Conservation (phyloP, 495 filamentous ascomycete species). For the Cudoniella acicularis region DNA sequence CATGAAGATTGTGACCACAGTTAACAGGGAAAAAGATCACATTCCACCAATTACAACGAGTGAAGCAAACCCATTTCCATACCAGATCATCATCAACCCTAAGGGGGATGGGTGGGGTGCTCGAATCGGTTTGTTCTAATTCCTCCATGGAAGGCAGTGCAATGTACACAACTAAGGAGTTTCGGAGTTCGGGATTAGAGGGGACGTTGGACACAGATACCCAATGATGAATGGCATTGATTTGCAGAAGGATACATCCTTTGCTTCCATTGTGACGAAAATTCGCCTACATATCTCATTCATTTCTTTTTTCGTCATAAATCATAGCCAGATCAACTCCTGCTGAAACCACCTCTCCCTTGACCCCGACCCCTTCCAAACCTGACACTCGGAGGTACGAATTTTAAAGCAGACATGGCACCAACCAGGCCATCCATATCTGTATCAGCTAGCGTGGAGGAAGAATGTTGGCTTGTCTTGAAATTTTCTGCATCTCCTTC, state of each 20-base stretch:
- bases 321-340: slow-evolving; percentile 28
- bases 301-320: slow-evolving; percentile 7
- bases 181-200: slow-evolving; percentile 15
- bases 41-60: slow-evolving; percentile 95
- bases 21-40: slow-evolving; percentile 88
- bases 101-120: slow-evolving; percentile 73
- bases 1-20: slow-evolving; percentile 80
- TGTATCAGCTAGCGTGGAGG: slow-evolving; percentile 29
- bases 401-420: slow-evolving; percentile 79
- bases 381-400: slow-evolving; percentile 73
- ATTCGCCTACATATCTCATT: not conserved
- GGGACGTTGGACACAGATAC: slow-evolving; percentile 19
- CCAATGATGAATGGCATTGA: slow-evolving; percentile 17
- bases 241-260: not conserved
- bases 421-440: slow-evolving; percentile 70
- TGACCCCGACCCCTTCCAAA: slow-evolving; percentile 58
- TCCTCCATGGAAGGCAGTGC: not conserved
- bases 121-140: slow-evolving; percentile 26
- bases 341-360: slow-evolving; percentile 25
- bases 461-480: not conserved
- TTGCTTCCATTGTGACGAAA: not conserved
- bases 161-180: slow-evolving; percentile 11
- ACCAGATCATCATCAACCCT: slow-evolving; percentile 83
- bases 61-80: slow-evolving; percentile 92
- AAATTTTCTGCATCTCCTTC: slow-evolving; percentile 12